Evolutionary conservation across 306 rosid species (phyloP).

Genomic region (Cucurbita argyrosperma): DNA sequence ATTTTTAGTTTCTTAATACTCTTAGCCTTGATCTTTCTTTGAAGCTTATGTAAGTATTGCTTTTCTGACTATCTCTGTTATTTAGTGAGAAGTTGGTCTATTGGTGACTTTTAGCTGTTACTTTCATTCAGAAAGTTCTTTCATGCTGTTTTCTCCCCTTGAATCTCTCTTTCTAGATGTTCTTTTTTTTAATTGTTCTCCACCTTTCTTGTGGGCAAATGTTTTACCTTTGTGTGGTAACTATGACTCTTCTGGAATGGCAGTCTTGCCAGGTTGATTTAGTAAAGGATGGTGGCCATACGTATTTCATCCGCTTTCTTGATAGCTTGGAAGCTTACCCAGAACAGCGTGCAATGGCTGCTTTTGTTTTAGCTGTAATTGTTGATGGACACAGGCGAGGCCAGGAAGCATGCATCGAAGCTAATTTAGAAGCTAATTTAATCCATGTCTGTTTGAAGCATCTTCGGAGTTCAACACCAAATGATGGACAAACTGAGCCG

Average conservation of each 20-base stretch:
- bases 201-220: neutral
- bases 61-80: neutral
- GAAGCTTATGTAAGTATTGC: neutral
- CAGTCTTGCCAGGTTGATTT: constrained; percentile 98
- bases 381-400: constrained; percentile 93
- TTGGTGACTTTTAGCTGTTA: neutral
- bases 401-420: constrained; percentile 91
- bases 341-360: constrained; percentile 98
- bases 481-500: constrained; percentile 74
- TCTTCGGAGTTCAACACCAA: constrained; percentile 77
- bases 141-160: neutral
- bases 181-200: neutral
- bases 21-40: neutral
- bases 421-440: constrained; percentile 60
- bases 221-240: neutral
- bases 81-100: neutral
- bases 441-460: constrained; percentile 79
- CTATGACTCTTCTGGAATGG: constrained; percentile 18
- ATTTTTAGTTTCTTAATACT: neutral
- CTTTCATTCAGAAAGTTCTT: neutral
- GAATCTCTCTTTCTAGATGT: neutral
- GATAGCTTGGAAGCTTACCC: constrained; percentile 89
- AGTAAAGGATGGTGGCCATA: constrained; percentile 91
- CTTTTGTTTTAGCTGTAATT: constrained; percentile 92
- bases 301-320: constrained; percentile 86